A percentile compares a stretch with the other conserved stretches of the same genome.
Conservation (phyloP, 2,329 filamentous ascomycete genomes). For the Pestalotiopsis sp. region DNA sequence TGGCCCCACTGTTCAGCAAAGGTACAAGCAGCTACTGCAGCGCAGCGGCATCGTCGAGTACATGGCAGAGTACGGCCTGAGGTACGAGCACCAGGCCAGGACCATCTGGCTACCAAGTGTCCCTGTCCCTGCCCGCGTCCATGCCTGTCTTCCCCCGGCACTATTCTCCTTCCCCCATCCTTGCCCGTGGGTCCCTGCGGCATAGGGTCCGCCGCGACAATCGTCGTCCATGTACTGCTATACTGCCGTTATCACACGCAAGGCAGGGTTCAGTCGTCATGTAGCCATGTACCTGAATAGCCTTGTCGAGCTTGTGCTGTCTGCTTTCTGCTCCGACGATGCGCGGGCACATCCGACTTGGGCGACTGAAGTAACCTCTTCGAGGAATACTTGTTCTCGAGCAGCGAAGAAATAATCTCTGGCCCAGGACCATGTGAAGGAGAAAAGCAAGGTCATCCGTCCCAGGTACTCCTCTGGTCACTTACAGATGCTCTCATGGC, state of each 20-base stretch:
- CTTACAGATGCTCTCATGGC: neutral
- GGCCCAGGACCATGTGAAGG: neutral
- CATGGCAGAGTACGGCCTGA: neutral
- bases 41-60: constrained; percentile 4
- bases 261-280: neutral
- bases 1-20: constrained; percentile 4
- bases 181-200: neutral
- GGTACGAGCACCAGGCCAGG: neutral
- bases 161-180: constrained; percentile 6
- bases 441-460: constrained; percentile 1
- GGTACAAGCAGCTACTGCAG: constrained; percentile 9
- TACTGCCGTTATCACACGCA: constrained; percentile 11
- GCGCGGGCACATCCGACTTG: neutral
- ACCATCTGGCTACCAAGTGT: neutral
- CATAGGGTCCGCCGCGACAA: neutral
- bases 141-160: neutral
- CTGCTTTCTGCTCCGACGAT: neutral
- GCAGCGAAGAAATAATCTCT: neutral
- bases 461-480: constrained; percentile 1
- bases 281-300: neutral
- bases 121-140: neutral
- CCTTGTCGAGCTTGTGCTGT: neutral
- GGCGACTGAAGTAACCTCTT: constrained; percentile 9
- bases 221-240: neutral
- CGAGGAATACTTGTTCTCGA: constrained; percentile 1